Base-by-base conservation (phyloP, 73 alveolate genomes). In the Durusdinium trenchii region DNA sequence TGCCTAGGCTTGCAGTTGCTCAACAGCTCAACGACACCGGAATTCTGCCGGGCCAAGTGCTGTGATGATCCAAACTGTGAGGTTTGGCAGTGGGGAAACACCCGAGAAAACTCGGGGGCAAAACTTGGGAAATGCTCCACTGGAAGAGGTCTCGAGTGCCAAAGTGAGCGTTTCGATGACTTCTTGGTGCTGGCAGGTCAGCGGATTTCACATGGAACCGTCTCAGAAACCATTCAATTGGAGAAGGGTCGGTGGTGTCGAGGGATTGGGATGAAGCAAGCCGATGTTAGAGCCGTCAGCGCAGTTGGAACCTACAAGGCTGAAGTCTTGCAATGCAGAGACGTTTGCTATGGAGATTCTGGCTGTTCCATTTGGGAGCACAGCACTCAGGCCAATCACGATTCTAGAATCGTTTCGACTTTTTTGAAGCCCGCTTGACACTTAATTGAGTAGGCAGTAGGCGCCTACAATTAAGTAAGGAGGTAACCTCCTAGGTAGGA, bases 301-400 rank as follows among this genome's bases (percentile, higher is more conserved):
- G 57, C 96, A 18, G 83, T 64, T 43, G 96, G 96, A 30, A 89
- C 96, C 86, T 89, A 89, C 96, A 89, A 89, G n/a, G 83, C 96
- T 0, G 96, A 89, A 78, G 96, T 89, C 42, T 61, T 89, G 71
- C 96, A 89, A 51, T 89, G 96, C 96, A 43, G 96, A 71, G 86
- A 89, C 48, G 96, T 64, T 42, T 89, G 96, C 86, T 89, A 89
- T 47, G 73, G 46, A 61, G 96, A 89, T 89, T 62, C 96, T 46
- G 96, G 85, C 42, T 89, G 96, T 47, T 89, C 96, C 82, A 89
- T 89, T 46, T 89, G 96, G 96, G 96, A 89, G 71, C 96, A 89
- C 71, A 89, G 96, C 86, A 64, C 96, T 30, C 67, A 81, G 91
- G 91, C 9, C 89, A 18, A 43, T 9, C 12, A 78, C 46, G n/a